A percentile compares a stretch with the other conserved stretches of the same genome.
These are phyloP conservation scores for Chlamydomonas schloesseri DNA, from an alignment of 139 green algal species.

Conservation along the genomic window DNA sequence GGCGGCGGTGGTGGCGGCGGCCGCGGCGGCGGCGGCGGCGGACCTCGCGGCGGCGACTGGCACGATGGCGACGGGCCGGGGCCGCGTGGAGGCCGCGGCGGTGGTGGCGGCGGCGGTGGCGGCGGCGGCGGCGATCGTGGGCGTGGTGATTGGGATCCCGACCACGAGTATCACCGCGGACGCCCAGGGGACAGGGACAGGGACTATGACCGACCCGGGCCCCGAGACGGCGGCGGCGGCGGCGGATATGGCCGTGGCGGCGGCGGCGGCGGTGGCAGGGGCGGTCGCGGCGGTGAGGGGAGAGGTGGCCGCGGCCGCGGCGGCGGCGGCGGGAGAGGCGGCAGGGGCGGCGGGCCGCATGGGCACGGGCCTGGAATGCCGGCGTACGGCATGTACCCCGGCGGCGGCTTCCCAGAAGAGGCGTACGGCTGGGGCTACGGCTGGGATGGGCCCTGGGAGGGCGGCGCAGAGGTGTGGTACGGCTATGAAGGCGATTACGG, in stretches of 20 bases:
- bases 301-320: background rate
- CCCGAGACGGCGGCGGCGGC: too few relatives aligned
- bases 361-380: background rate
- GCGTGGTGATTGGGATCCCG: too few relatives aligned
- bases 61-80: background rate
- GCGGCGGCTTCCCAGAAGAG: conserved; percentile 3
- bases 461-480: background rate
- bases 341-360: background rate
- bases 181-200: too few relatives aligned
- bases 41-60: background rate
- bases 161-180: too few relatives aligned
- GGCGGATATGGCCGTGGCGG: background rate
- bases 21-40: too few relatives aligned
- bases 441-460: background rate
- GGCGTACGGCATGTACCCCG: background rate
- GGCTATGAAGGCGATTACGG: conserved; percentile 11
- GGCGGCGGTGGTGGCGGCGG: too few relatives aligned
- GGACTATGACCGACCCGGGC: background rate
- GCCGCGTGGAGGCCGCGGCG: background rate
- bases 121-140: too few relatives aligned
- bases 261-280: background rate
- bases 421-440: conserved; percentile 9
- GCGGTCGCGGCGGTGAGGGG: background rate
- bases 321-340: background rate
- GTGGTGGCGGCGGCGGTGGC: background rate